Conservation (phyloP, 1,284 basidiomycete genomes). For the Pseudozyma hubeiensis region DNA sequence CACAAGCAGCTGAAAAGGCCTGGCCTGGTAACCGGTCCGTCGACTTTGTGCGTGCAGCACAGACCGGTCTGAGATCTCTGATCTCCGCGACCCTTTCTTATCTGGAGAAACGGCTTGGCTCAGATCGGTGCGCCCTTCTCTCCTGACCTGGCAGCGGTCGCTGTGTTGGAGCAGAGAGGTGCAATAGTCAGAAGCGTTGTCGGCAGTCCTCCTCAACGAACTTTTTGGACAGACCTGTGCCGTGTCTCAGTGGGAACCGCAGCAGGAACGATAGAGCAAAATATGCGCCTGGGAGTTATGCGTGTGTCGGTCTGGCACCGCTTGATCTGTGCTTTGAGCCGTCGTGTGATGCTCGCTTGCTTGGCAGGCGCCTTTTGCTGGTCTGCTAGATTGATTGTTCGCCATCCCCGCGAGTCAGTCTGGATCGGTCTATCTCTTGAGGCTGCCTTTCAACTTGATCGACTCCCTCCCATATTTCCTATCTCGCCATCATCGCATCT, state of each 20-base stretch:
- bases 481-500: constrained; percentile 7
- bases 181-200: neutral
- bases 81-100: neutral
- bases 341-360: constrained; percentile 3
- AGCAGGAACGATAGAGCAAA: neutral
- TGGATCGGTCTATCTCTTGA: constrained; percentile 12
- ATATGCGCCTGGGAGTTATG: neutral
- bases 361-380: no score
- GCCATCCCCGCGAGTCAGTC: constrained; percentile 9
- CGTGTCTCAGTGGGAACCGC: constrained; percentile 6
- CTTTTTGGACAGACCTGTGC: constrained; percentile 2
- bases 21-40: neutral
- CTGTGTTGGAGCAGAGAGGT: neutral
- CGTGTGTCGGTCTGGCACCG: constrained; percentile 6
- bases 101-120: neutral
- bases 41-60: constrained; percentile 2
- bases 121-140: constrained; percentile 14
- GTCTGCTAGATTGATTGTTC: neutral
- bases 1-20: constrained; percentile 23
- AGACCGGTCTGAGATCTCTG: constrained; percentile 9
- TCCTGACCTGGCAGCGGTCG: neutral
- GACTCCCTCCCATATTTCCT: neutral
- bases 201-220: neutral
- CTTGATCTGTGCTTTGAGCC: constrained; percentile 17
- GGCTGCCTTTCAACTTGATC: neutral